Conservation (phyloP, 306 rosid species). For the Prunus mume region DNA sequence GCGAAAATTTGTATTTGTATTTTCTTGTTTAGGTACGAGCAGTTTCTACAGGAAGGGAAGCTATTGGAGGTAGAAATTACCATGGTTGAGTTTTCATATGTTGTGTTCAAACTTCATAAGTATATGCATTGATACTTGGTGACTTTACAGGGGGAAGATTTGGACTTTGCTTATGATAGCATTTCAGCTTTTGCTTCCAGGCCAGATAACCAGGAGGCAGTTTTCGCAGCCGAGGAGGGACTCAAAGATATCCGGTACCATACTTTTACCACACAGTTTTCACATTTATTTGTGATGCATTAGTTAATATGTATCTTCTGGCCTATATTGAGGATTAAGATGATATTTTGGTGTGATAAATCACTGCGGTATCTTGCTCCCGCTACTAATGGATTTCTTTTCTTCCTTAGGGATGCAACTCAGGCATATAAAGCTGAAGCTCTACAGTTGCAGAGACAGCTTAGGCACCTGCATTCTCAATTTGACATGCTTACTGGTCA, state of each 20-base stretch:
- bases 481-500: conserved; percentile 82
- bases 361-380: neutral
- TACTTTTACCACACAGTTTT: neutral
- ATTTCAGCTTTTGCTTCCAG: conserved; percentile 87
- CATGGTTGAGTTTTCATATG: neutral
- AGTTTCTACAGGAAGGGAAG: conserved; percentile 78
- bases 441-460: conserved; percentile 70
- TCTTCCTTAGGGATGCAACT: conserved; percentile 69
- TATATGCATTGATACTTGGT: neutral
- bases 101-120: neutral
- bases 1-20: neutral
- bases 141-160: conserved; percentile 66
- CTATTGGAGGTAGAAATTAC: conserved; percentile 63
- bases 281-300: neutral
- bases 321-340: neutral
- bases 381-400: conserved; percentile 12
- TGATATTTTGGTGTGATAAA: neutral
- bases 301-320: neutral
- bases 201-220: conserved; percentile 81
- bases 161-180: conserved; percentile 88
- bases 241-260: conserved; percentile 69
- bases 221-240: conserved; percentile 86
- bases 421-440: conserved; percentile 73
- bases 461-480: conserved; percentile 68
- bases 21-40: conserved; percentile 56